These are phyloP conservation scores for Zymoseptoria brevis DNA, from an alignment of 2,329 filamentous ascomycete genomes.

Conservation along the genomic window DNA sequence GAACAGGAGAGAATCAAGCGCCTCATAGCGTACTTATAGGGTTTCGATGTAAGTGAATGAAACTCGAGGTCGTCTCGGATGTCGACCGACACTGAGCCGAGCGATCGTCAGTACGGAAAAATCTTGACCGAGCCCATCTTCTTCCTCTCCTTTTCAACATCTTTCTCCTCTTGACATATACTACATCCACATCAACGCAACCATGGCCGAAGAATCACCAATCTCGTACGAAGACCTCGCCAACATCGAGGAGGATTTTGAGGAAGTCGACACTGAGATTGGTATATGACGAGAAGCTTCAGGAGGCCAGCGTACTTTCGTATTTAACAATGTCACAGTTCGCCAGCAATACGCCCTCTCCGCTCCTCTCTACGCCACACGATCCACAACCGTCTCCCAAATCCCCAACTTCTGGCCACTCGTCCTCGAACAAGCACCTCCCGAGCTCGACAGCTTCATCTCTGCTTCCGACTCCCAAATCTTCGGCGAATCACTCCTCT, in stretches of 20 bases:
- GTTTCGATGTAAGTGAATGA: neutral
- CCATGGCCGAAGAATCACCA: constrained; percentile 16
- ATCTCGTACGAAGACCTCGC: constrained; percentile 69
- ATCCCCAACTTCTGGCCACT: constrained; percentile 93
- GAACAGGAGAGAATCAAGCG: neutral
- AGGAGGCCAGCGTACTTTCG: no score
- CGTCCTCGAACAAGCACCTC: constrained; percentile 78
- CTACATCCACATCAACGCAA: neutral
- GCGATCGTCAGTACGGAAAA: neutral
- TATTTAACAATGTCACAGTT: constrained; percentile 16
- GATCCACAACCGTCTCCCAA: constrained; percentile 58
- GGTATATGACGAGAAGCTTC: no score
- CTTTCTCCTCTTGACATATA: neutral
- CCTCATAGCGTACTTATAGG: neutral
- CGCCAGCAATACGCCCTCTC: constrained; percentile 55
- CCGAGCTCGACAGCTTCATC: constrained; percentile 81
- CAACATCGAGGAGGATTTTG: constrained; percentile 74
- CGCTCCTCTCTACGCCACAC: constrained; percentile 66
- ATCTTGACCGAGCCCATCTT: neutral
- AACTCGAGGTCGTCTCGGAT: neutral
- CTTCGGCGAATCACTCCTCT: constrained; percentile 59
- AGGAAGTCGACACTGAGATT: constrained; percentile 73
- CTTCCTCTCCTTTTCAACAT: neutral
- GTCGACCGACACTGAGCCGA: neutral
- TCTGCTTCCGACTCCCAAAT: constrained; percentile 69